Percentiles rank a stretch among this genome's conserved stretches.
These are phyloP conservation scores for Tolypocladium ophioglossoides DNA, from an alignment of 2,329 filamentous ascomycete genomes.

Conservation along the genomic window DNA sequence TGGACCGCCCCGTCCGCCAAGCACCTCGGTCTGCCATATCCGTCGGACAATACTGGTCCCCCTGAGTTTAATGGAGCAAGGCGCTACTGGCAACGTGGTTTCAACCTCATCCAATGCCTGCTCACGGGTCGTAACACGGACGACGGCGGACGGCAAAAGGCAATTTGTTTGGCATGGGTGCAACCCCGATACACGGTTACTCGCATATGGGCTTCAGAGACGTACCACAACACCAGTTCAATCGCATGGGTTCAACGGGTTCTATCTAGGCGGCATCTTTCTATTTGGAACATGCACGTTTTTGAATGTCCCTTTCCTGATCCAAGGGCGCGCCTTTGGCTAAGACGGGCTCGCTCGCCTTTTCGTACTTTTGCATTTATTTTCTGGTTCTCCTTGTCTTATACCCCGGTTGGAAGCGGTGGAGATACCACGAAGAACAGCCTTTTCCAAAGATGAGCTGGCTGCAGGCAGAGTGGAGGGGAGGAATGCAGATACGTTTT, in stretches of 20 bases:
- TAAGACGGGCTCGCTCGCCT: not conserved
- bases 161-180: not conserved
- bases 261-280: not conserved
- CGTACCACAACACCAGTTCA: not conserved
- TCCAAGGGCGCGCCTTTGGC: not conserved
- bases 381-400: constrained; percentile 3
- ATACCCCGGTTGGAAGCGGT: constrained; percentile 8
- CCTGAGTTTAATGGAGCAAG: not conserved
- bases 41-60: not conserved
- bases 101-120: not conserved
- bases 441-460: not conserved
- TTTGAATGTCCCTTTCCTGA: not conserved
- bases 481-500: not conserved
- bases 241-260: not conserved
- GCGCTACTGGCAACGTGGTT: not conserved
- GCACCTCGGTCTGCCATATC: not conserved
- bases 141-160: not conserved
- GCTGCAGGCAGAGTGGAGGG: not conserved
- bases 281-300: not conserved
- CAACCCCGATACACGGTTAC: not conserved
- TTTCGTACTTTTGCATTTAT: not conserved
- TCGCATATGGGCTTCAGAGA: not conserved
- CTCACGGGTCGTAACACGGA: not conserved
- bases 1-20: not conserved
- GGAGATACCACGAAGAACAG: constrained; percentile 9